Percentiles rank a stretch among this genome's conserved stretches.
Evolutionary conservation across 225 moss, liverwort and hornwort species (phyloP).

Genomic region (Pseudisothecium myosuroides): DNA sequence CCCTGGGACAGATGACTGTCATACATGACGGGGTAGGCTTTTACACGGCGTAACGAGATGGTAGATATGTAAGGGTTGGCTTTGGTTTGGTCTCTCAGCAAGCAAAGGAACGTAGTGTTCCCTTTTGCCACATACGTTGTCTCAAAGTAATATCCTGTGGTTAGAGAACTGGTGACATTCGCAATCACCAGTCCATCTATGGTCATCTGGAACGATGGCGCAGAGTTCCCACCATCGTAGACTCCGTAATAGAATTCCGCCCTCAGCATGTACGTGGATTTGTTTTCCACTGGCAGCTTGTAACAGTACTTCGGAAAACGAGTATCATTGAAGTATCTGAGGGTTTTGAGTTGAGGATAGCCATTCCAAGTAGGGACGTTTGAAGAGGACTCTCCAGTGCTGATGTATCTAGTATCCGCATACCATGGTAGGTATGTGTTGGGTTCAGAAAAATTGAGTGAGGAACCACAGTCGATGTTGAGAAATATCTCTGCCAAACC

Average conservation of each 20-base stretch:
- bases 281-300: neutral
- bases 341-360: neutral
- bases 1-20: neutral
- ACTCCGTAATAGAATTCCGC: neutral
- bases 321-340: neutral
- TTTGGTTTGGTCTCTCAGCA: neutral
- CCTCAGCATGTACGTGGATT: neutral
- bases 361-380: accelerated
- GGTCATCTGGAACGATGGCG: neutral
- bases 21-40: neutral
- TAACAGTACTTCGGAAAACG: conserved; percentile 1
- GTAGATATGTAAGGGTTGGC: neutral
- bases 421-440: neutral
- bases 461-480: neutral
- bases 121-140: neutral
- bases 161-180: neutral
- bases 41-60: neutral
- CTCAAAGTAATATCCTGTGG: neutral
- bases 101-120: neutral
- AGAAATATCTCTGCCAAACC: neutral
- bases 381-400: neutral
- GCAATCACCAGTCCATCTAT: neutral
- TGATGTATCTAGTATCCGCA: neutral
- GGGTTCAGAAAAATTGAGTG: neutral
- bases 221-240: neutral